Evolutionary conservation across 2,329 filamentous ascomycete species (phyloP).

Genomic region (Helotiales sp.): DNA sequence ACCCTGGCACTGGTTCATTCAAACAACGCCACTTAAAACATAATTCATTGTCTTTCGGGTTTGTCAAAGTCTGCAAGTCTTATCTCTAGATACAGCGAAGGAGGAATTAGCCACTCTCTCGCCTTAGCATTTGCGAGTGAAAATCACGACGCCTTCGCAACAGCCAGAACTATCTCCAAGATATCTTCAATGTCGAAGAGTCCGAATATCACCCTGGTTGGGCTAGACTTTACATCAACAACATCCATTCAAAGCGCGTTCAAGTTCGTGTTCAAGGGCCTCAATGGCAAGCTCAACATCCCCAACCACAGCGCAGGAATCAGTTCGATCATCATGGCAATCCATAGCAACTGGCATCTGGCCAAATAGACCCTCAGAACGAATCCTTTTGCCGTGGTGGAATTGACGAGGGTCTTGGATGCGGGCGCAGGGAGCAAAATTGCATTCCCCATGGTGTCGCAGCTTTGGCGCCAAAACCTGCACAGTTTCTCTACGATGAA

Average conservation of each 20-base stretch:
- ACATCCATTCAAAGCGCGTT: background rate
- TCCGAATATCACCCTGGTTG: background rate
- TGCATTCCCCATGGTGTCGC: background rate
- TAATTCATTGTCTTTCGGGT: too few species aligned
- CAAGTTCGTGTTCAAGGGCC: background rate
- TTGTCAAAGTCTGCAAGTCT: background rate
- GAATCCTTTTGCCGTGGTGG: background rate
- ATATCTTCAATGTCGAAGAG: background rate
- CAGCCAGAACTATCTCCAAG: background rate
- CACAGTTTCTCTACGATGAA: too few species aligned
- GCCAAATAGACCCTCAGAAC: background rate
- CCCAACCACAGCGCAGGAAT: background rate
- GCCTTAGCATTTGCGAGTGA: background rate
- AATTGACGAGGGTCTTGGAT: background rate
- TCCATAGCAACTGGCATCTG: background rate
- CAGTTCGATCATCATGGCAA: background rate
- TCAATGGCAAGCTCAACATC: background rate
- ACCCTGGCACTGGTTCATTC: too few species aligned
- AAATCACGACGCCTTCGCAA: background rate
- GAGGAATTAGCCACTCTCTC: background rate
- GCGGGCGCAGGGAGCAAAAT: background rate
- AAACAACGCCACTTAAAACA: too few species aligned
- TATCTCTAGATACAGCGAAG: background rate
- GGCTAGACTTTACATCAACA: background rate
- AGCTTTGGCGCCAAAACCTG: background rate